These are phyloP conservation scores for Candida orba DNA, from an alignment of 805 yeast species.

Conservation along the genomic window DNA sequence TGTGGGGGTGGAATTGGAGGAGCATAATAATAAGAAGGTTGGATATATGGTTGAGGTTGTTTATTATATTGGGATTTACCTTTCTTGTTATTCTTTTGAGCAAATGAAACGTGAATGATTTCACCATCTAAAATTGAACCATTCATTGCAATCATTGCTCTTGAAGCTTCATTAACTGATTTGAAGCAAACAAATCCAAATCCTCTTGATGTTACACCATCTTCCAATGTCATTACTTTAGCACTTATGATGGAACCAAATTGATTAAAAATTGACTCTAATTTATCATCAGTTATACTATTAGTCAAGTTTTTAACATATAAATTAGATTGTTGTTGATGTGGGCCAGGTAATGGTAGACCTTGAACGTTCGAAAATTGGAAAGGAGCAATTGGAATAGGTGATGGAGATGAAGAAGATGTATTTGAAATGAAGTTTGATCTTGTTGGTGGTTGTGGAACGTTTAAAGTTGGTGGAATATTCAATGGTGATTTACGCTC, in stretches of 20 bases:
- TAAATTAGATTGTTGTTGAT: slow-evolving; percentile 58
- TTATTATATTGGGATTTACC: neutral
- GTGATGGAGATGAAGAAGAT: neutral
- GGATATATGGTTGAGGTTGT: neutral
- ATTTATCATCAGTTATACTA: slow-evolving; percentile 43
- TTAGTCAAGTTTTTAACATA: slow-evolving; percentile 57
- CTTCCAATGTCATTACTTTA: slow-evolving; percentile 39
- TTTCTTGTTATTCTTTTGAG: slow-evolving; percentile 63
- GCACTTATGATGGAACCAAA: slow-evolving; percentile 48
- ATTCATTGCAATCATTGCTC: slow-evolving; percentile 60
- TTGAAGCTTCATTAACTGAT: slow-evolving; percentile 51
- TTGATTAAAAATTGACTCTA: slow-evolving; percentile 31
- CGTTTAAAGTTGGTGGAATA: slow-evolving; percentile 3
- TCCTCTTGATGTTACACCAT: slow-evolving; percentile 45
- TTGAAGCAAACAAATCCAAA: slow-evolving; percentile 74
- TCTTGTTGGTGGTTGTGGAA: neutral
- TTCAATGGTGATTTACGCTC: slow-evolving; percentile 15
- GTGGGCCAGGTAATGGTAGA: slow-evolving; percentile 36
- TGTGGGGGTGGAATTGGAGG: too few relatives aligned
- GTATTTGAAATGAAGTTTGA: too few relatives aligned
- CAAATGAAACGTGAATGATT: slow-evolving; percentile 58
- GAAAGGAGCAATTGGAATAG: neutral
- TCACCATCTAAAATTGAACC: slow-evolving; percentile 47
- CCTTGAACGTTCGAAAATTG: neutral
- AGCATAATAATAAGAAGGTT: neutral